Percentiles rank a stretch among this genome's conserved stretches.
phyloP scores from a whole-genome alignment of 352 stramenopile species.

The Globisporangium parvum region DNA sequence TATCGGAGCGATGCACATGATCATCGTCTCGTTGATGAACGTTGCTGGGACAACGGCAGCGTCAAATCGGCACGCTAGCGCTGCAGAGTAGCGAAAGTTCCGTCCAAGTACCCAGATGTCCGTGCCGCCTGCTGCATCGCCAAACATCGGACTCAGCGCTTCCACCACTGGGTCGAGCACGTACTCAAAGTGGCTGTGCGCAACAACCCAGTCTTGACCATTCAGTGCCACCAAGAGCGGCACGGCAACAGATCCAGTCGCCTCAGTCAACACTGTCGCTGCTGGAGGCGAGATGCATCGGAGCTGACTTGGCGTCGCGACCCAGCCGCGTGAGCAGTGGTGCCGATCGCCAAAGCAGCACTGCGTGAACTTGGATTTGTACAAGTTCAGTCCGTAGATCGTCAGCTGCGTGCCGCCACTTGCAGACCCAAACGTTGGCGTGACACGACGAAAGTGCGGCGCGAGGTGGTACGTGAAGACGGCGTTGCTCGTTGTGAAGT shows the following conservation, averaged over 20 bases:
- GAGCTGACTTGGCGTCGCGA: constrained; percentile 28
- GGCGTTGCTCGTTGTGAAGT: constrained; percentile 75
- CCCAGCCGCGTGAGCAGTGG: constrained; percentile 29
- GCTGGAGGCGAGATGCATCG: constrained; percentile 28
- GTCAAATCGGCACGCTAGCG: constrained; percentile 54
- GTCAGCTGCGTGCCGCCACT: constrained; percentile 47
- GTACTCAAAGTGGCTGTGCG: constrained; percentile 59
- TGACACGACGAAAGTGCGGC: constrained; percentile 42
- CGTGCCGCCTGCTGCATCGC: constrained; percentile 45
- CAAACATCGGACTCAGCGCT: constrained; percentile 30
- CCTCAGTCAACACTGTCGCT: constrained; percentile 4
- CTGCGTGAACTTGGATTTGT: constrained; percentile 38
- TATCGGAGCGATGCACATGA: constrained; percentile 53
- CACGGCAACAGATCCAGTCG: constrained; percentile 21
- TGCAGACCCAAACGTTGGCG: constrained; percentile 33
- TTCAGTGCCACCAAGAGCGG: constrained; percentile 71
- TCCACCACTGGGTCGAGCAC: constrained; percentile 36
- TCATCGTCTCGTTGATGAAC: constrained; percentile 49
- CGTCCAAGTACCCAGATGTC: constrained; percentile 47
- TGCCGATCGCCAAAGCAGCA: constrained; percentile 58
- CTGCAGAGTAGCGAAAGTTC: constrained; percentile 49
- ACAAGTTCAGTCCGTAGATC: constrained; percentile 52
- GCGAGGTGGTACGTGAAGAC: constrained; percentile 53
- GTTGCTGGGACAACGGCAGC: constrained; percentile 28
- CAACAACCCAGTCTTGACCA: constrained; percentile 51